phyloP scores from a whole-genome alignment of 2,329 filamentous ascomycete species.

The Sphaerulina musiva region DNA sequence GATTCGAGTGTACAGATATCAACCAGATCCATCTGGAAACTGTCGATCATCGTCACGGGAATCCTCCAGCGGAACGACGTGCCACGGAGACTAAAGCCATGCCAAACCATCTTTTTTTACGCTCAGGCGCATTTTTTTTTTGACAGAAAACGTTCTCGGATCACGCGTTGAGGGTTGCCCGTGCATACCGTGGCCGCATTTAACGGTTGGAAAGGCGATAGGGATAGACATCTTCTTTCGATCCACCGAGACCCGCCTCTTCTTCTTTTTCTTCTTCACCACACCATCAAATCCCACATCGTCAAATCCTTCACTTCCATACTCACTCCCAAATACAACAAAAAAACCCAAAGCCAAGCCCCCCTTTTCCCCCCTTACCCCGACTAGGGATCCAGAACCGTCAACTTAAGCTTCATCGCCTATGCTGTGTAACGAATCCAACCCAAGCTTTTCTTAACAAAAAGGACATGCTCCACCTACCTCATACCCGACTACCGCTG shows the following conservation, averaged over 20 bases:
- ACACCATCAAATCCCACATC: too few species aligned
- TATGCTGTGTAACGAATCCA: conserved; percentile 3
- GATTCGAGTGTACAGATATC: not conserved
- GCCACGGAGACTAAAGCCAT: too few species aligned
- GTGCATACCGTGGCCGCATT: too few species aligned
- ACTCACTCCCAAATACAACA: not conserved
- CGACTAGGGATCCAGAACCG: not conserved
- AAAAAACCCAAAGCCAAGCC: not conserved
- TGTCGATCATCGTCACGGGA: not conserved
- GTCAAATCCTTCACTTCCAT: too few species aligned
- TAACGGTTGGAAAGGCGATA: too few species aligned
- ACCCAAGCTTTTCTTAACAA: not conserved
- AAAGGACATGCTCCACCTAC: not conserved
- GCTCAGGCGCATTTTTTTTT: too few species aligned
- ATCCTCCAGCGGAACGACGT: not conserved
- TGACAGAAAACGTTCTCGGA: too few species aligned
- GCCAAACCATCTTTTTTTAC: too few species aligned
- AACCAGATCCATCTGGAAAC: not conserved
- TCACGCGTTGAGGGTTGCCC: too few species aligned
- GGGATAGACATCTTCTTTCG: too few species aligned
- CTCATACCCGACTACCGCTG: not conserved
- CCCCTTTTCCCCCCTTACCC: not conserved
- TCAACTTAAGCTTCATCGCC: conserved; percentile 4
- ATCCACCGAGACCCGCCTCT: too few species aligned
- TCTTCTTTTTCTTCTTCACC: too few species aligned